phyloP scores from a whole-genome alignment of 345 rosid genomes.

The Salix purpurea region DNA sequence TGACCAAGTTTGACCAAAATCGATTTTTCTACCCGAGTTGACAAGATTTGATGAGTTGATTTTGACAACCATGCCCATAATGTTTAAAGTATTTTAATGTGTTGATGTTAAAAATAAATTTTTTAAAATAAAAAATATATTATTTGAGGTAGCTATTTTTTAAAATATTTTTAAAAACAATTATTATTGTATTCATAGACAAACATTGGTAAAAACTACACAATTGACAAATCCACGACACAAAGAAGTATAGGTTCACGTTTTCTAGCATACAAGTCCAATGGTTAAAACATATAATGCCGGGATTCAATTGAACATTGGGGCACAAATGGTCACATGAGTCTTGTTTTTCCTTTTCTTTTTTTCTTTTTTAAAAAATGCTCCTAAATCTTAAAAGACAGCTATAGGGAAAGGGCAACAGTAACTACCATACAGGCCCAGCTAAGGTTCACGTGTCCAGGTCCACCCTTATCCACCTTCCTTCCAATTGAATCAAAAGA shows the following conservation, averaged over 20 bases:
- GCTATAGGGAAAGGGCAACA: not conserved
- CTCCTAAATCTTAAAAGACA: not conserved
- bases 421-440: not conserved
- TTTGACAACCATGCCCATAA: no score
- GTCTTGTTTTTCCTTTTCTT: not conserved
- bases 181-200: no score
- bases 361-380: not conserved
- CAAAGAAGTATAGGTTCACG: not conserved
- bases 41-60: no score
- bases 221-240: not conserved
- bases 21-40: no score
- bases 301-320: not conserved
- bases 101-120: no score
- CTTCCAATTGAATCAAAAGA: not conserved
- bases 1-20: no score
- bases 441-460: not conserved
- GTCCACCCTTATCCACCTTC: not conserved
- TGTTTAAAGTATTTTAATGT: no score
- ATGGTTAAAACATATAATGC: not conserved
- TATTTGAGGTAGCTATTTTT: no score
- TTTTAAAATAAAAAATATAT: no score
- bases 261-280: not conserved
- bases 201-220: not conserved
- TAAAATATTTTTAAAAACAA: not conserved
- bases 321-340: not conserved